Conservation (phyloP, 1,139 yeast genomes). For the Yamadazyma buinensis region DNA sequence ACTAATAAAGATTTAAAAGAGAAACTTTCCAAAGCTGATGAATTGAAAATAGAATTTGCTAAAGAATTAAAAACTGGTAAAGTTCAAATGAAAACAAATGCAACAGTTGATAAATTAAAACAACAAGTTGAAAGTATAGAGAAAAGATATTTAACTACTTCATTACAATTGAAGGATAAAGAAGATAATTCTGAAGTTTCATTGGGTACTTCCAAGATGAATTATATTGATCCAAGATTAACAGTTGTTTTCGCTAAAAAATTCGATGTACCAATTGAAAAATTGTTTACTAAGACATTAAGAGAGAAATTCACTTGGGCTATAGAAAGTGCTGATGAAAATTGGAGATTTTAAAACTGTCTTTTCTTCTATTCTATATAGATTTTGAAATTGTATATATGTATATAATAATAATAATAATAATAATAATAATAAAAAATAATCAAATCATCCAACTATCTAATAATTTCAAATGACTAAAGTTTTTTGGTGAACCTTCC, state of each 20-base stretch:
- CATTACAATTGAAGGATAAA: constrained; percentile 79
- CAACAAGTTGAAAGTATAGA: constrained; percentile 73
- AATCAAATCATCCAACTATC: constrained; percentile 61
- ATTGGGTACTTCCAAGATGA: constrained; percentile 87
- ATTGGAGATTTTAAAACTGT: constrained; percentile 74
- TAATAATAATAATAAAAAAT: no score
- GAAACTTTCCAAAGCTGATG: constrained; percentile 57
- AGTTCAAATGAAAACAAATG: constrained; percentile 50
- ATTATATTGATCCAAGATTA: constrained; percentile 91
- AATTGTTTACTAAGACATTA: constrained; percentile 83
- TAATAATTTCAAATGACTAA: constrained; percentile 68
- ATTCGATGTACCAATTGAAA: constrained; percentile 86
- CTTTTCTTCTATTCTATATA: no score
- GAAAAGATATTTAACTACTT: constrained; percentile 63
- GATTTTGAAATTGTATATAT: no score
- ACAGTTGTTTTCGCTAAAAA: constrained; percentile 88
- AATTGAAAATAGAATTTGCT: constrained; percentile 48
- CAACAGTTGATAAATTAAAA: constrained; percentile 69
- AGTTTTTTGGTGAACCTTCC: constrained; percentile 72
- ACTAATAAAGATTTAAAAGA: constrained; percentile 54
- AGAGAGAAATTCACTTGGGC: constrained; percentile 97
- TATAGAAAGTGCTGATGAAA: constrained; percentile 79
- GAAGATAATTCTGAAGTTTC: constrained; percentile 95
- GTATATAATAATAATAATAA: no score
- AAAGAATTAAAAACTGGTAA: constrained; percentile 61